Conservation (phyloP, 306 rosid species). For the Casuarina glauca region DNA sequence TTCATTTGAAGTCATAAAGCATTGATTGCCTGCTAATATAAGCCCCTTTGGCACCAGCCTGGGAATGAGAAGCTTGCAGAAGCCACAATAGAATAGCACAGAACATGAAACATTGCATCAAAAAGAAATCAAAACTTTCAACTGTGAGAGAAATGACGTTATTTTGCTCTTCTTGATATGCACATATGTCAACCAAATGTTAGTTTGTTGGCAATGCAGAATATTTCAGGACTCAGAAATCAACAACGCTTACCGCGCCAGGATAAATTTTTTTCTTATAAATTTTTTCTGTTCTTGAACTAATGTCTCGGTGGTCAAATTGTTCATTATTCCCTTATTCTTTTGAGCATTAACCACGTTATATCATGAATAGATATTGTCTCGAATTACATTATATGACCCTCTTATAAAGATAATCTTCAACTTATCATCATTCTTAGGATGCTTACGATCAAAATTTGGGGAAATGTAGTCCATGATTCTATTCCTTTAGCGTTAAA, state of each 20-base stretch:
- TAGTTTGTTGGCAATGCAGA: background rate
- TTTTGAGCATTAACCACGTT: too few relatives aligned
- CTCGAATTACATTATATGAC: too few relatives aligned
- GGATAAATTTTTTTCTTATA: background rate
- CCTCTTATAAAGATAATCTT: too few relatives aligned
- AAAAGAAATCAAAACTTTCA: conserved; percentile 3
- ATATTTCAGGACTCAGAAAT: background rate
- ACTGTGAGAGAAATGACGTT: background rate
- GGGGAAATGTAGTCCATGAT: too few relatives aligned
- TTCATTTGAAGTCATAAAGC: conserved; percentile 52
- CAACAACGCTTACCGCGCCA: background rate
- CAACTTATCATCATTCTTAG: too few relatives aligned
- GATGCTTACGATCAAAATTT: too few relatives aligned
- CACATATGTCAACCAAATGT: too few relatives aligned
- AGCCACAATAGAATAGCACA: conserved; percentile 12
- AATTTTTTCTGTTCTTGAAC: too few relatives aligned
- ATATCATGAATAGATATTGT: too few relatives aligned
- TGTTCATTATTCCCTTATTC: too few relatives aligned
- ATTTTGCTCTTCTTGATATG: background rate
- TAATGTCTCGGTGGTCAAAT: too few relatives aligned
- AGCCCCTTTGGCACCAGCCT: conserved; percentile 36
- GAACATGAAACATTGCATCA: conserved; percentile 8
- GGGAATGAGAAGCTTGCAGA: conserved; percentile 36
- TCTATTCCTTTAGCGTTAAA: too few relatives aligned
- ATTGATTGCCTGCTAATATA: conserved; percentile 54